Conservation (phyloP, 2,329 filamentous ascomycete genomes). For the Penicillium corylophilum region DNA sequence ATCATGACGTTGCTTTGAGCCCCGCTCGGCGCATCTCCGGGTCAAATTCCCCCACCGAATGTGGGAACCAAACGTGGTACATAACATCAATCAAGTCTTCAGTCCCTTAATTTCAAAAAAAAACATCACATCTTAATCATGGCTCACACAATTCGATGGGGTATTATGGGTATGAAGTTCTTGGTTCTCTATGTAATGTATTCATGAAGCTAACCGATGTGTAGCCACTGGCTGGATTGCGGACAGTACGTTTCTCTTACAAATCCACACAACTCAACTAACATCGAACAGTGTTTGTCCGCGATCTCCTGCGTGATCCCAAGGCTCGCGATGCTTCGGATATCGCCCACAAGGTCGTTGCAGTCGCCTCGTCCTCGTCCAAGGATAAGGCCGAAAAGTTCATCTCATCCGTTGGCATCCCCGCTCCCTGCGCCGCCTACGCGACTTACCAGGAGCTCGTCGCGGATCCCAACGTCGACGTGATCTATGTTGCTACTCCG, state of each 20-base stretch:
- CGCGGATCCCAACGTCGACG: conserved; percentile 73
- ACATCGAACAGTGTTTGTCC: conserved; percentile 57
- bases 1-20: conserved; percentile 21
- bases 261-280: neutral
- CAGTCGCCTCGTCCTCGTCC: conserved; percentile 76
- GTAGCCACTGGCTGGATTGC: conserved; percentile 48
- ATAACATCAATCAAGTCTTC: neutral
- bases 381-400: conserved; percentile 69
- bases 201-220: conserved; percentile 16
- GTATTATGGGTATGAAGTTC: conserved; percentile 42
- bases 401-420: conserved; percentile 68
- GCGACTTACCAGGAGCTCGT: conserved; percentile 81
- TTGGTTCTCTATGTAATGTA: neutral
- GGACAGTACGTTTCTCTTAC: conserved; percentile 30
- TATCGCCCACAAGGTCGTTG: conserved; percentile 73
- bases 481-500: conserved; percentile 85
- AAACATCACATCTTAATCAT: conserved; percentile 26
- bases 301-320: conserved; percentile 76
- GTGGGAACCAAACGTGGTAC: neutral
- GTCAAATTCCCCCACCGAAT: conserved; percentile 2
- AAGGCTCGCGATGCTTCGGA: conserved; percentile 67
- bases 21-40: conserved; percentile 30
- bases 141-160: conserved; percentile 43
- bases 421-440: conserved; percentile 67
- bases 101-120: neutral